Evolutionary conservation across 306 rosid species (phyloP), one percentile per base, ranked within the genome.

Genomic region (Prunus kanzakura): DNA sequence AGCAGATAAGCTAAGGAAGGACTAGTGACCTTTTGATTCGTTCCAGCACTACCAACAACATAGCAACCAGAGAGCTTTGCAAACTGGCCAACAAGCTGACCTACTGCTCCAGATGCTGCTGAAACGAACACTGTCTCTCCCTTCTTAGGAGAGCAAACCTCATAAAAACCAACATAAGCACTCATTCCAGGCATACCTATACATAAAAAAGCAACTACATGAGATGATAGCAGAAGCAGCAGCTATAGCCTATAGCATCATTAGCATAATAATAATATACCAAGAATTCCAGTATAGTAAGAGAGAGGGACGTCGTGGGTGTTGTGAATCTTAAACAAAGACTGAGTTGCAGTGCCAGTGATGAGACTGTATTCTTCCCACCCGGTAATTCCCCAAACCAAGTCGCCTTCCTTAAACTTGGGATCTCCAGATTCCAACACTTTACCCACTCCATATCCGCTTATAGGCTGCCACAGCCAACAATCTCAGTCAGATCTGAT

Each of bases 301-400:
- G 41, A 35, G 41, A 35, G 41, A 35, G 41, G 41, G 41, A 6
- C 8, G 41, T 35, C 8, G 41, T 35, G 8, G 41, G 41, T 35
- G 41, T 35, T 35, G 41, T 35, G 41, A 35, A 35, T 35, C 41
- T 35, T 35, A 35, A 35, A 35, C 41, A 35, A 35, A 35, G 41
- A 35, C 41, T 35, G 41, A 35, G 41, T 35, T 35, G 41, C 41
- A 35, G 85, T 82, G 9, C 55, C 73, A 55, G 51, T 69, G 22
- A 84, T 77, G 62, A 88, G 51, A 51, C 86, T 81, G 55, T 84
- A 88, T 38, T 87, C 88, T 84, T 91, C 96, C 93, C 93, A 91
- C 13, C 85, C 81, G 1, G 87, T 81, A 2, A 45, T 67, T 56
- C 96, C 96, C 93, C 96, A 90, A 55, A 90, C 71, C 0, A 85